A percentile compares a stretch with the other conserved stretches of the same genome.
Conservation (phyloP, 2,329 filamentous ascomycete genomes). For the Stagonosporopsis chrysanthemi region DNA sequence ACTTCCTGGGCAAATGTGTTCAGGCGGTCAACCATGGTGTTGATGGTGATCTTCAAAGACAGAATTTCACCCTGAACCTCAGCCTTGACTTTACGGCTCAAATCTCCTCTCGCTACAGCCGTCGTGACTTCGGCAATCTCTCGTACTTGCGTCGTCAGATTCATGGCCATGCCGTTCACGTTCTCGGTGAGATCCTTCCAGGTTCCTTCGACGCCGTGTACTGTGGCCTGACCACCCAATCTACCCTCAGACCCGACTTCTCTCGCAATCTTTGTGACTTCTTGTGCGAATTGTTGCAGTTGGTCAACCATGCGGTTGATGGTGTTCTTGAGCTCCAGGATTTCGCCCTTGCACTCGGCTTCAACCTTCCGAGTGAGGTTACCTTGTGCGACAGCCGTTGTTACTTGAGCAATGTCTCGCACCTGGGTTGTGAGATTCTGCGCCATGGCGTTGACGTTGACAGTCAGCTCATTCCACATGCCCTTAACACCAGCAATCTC, state of each 20-base stretch:
- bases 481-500: conserved; percentile 70
- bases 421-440: conserved; percentile 62
- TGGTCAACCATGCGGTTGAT: conserved; percentile 64
- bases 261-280: conserved; percentile 61
- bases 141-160: conserved; percentile 60
- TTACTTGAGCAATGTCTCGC: conserved; percentile 62
- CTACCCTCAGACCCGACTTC: conserved; percentile 62
- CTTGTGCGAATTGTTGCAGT: conserved; percentile 60
- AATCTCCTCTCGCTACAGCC: conserved; percentile 60
- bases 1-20: conserved; percentile 71
- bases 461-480: conserved; percentile 70
- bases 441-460: conserved; percentile 63
- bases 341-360: conserved; percentile 61
- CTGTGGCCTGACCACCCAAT: conserved; percentile 60
- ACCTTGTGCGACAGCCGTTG: conserved; percentile 60
- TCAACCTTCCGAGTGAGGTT: conserved; percentile 61
- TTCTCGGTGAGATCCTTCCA: conserved; percentile 64
- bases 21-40: conserved; percentile 71
- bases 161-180: conserved; percentile 63
- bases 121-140: conserved; percentile 63
- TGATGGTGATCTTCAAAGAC: conserved; percentile 83
- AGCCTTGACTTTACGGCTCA: conserved; percentile 61
- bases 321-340: conserved; percentile 59
- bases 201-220: conserved; percentile 61
- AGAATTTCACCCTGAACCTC: conserved; percentile 62